phyloP scores from a whole-genome alignment of 441 rosid genomes.

The Hura crepitans region DNA sequence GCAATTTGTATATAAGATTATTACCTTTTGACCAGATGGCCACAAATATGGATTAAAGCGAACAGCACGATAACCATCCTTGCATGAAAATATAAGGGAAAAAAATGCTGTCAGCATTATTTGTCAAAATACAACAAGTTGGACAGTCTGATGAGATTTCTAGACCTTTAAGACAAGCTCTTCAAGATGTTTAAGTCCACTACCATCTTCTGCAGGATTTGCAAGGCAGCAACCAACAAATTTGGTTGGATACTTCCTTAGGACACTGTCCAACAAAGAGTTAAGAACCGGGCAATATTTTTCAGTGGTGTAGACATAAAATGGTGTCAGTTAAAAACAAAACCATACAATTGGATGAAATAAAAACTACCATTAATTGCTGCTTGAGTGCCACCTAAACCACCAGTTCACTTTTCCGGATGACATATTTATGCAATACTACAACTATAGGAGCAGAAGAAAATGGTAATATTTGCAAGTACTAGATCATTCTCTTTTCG shows the following conservation, averaged over 20 bases:
- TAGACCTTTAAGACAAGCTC: conserved; percentile 69
- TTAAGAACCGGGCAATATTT: conserved; percentile 5
- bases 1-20: not conserved
- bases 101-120: conserved; percentile 20
- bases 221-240: conserved; percentile 93
- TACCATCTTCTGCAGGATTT: conserved; percentile 85
- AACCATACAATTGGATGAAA: conserved; percentile 1
- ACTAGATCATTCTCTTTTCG: not conserved
- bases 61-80: conserved; percentile 82
- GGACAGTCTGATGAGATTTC: conserved; percentile 16
- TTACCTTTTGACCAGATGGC: conserved; percentile 81
- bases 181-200: conserved; percentile 67
- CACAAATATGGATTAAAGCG: conserved; percentile 92
- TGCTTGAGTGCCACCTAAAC: not conserved
- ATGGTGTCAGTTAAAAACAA: not conserved
- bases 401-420: not conserved
- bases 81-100: conserved; percentile 22
- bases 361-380: conserved; percentile 9
- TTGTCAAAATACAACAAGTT: conserved; percentile 1
- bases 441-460: conserved; percentile 8
- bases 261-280: conserved; percentile 42
- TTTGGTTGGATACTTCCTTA: conserved; percentile 72
- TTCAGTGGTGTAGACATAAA: not conserved
- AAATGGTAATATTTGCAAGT: not conserved
- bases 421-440: not conserved